Conservation (phyloP, 176 grass and related monocot genomes). For the Miscanthus lutarioriparius region DNA sequence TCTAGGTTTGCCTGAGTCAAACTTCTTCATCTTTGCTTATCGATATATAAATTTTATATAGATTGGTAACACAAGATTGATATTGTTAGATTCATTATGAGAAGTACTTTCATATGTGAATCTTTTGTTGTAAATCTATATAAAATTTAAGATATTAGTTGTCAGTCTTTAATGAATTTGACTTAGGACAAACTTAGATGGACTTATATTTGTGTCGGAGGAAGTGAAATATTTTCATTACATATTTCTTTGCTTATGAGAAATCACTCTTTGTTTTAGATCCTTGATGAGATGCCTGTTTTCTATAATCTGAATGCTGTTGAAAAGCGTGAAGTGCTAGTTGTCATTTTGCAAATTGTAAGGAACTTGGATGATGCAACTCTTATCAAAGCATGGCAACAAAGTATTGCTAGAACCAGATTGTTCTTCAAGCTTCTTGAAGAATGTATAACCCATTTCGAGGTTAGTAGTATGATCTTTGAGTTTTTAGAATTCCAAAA, state of each 20-base stretch:
- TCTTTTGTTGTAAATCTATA: neutral
- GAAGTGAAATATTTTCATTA: slow-evolving; percentile 10
- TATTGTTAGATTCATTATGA: neutral
- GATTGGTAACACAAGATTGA: neutral
- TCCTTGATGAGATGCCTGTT: slow-evolving; percentile 99
- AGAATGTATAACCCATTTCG: slow-evolving; percentile 95
- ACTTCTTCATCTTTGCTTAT: neutral
- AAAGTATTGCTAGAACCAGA: slow-evolving; percentile 94
- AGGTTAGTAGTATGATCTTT: slow-evolving; percentile 61
- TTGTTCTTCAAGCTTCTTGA: slow-evolving; percentile 99
- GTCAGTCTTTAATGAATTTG: neutral
- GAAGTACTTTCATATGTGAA: neutral
- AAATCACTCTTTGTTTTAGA: slow-evolving; percentile 57
- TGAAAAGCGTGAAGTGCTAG: slow-evolving; percentile 97
- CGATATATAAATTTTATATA: neutral
- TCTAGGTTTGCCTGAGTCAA: neutral
- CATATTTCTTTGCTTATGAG: slow-evolving; percentile 29
- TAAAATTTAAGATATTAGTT: neutral
- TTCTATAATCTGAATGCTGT: slow-evolving; percentile 95
- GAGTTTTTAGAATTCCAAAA: slow-evolving; percentile 17
- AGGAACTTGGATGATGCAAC: slow-evolving; percentile 93
- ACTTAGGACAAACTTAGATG: neutral
- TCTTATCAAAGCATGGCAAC: slow-evolving; percentile 99
- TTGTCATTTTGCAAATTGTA: slow-evolving; percentile 97
- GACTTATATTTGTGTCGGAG: neutral